phyloP scores from a whole-genome alignment of 1,284 basidiomycete species.

The Trichosporon faecale region DNA sequence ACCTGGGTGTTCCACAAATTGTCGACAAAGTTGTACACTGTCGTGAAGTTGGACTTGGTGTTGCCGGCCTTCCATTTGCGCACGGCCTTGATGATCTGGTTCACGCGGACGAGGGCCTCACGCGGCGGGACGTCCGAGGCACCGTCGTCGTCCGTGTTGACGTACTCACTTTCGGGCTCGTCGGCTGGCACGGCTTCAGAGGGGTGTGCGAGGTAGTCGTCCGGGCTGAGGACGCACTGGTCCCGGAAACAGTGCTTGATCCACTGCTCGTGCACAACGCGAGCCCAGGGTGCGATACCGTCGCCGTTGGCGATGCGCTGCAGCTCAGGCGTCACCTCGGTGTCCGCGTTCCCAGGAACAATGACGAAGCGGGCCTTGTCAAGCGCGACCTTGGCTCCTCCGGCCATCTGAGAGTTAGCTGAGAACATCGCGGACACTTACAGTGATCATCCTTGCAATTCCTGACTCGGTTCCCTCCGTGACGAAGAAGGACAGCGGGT shows the following conservation, averaged over 20 bases:
- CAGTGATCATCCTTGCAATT: not conserved
- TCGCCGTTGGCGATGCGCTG: not conserved
- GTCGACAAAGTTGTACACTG: not conserved
- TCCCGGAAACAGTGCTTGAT: conserved; percentile 8
- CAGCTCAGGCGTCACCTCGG: not conserved
- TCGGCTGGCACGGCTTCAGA: not conserved
- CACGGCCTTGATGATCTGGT: not conserved
- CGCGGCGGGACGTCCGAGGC: not conserved
- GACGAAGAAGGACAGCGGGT: not conserved
- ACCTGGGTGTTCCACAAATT: not conserved
- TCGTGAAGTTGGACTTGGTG: not conserved
- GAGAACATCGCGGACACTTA: not conserved
- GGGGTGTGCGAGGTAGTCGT: not conserved
- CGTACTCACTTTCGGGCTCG: not conserved
- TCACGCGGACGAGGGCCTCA: not conserved
- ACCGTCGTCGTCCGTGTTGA: not conserved
- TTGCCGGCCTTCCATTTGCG: not conserved
- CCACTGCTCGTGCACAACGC: not conserved
- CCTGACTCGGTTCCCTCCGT: not conserved
- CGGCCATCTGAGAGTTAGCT: not conserved
- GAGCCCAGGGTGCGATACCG: not conserved
- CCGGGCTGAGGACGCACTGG: not conserved
- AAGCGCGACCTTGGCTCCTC: not conserved
- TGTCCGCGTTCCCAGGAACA: not conserved
- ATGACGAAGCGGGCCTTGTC: not conserved